These are phyloP conservation scores for Capsella bursapastoris DNA, from an alignment of 345 rosid species.

Conservation along the genomic window DNA sequence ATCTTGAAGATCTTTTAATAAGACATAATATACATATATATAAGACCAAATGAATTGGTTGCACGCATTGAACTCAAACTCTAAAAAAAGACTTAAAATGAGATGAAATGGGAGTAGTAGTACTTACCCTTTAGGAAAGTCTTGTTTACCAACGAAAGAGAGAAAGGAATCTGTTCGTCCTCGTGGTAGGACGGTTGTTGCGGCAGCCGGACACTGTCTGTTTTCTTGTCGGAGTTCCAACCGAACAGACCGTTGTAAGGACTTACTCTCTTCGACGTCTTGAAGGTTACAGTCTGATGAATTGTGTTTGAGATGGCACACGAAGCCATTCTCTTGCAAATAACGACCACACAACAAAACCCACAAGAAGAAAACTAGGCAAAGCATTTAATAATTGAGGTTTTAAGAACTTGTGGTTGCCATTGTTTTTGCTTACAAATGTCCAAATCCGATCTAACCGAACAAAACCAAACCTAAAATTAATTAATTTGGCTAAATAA, in stretches of 20 bases:
- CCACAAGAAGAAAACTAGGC: conserved; percentile 2
- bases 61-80: not conserved
- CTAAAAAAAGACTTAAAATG: not conserved
- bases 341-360: conserved; percentile 35
- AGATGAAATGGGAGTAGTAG: not conserved
- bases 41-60: not conserved
- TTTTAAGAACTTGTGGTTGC: conserved; percentile 30
- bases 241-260: conserved; percentile 53
- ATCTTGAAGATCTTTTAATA: not conserved
- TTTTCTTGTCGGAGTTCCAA: conserved; percentile 63
- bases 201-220: conserved; percentile 44
- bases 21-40: not conserved
- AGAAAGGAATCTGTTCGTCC: conserved; percentile 62
- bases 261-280: conserved; percentile 38
- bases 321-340: conserved; percentile 54
- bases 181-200: conserved; percentile 49
- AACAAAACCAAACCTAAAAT: not conserved
- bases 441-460: conserved; percentile 21
- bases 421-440: conserved; percentile 13
- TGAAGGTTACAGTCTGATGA: conserved; percentile 38
- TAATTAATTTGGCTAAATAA: no score
- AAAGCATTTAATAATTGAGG: conserved; percentile 7
- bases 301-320: conserved; percentile 49
- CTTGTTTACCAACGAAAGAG: conserved; percentile 61
- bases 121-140: conserved; percentile 68